Percentiles rank a stretch among this genome's conserved stretches.
These are phyloP conservation scores for Cadophora sp. DNA, from an alignment of 2,329 filamentous ascomycete genomes.

Conservation along the genomic window DNA sequence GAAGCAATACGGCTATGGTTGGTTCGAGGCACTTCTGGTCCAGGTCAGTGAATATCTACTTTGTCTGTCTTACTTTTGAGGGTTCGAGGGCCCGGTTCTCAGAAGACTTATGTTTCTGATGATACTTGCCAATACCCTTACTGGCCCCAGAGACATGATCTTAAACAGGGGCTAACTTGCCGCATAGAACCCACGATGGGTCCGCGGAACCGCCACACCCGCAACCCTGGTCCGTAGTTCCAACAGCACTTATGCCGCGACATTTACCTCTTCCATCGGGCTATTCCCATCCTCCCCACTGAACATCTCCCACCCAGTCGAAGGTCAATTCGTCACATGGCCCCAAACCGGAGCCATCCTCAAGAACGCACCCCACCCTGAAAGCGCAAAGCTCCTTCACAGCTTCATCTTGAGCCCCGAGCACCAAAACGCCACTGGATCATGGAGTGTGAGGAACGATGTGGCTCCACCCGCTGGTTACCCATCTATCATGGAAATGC, in stretches of 20 bases:
- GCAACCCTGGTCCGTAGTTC: constrained; percentile 43
- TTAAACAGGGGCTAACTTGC: neutral
- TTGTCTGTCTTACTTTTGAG: neutral
- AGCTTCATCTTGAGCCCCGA: constrained; percentile 54
- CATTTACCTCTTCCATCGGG: constrained; percentile 45
- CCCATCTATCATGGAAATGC: constrained; percentile 43
- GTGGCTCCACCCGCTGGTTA: constrained; percentile 38
- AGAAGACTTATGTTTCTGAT: neutral
- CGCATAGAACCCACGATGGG: constrained; percentile 54
- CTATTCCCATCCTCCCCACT: neutral
- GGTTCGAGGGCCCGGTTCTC: neutral
- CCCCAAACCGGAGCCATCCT: constrained; percentile 56
- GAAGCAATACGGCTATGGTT: constrained; percentile 38
- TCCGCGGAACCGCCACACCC: constrained; percentile 57
- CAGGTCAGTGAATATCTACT: constrained; percentile 41
- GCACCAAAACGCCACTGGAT: constrained; percentile 45
- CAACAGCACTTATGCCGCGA: constrained; percentile 45
- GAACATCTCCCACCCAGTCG: constrained; percentile 15
- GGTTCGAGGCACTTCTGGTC: constrained; percentile 54
- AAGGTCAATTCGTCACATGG: constrained; percentile 56
- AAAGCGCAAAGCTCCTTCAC: constrained; percentile 58
- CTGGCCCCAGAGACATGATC: too few relatives aligned
- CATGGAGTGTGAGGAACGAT: constrained; percentile 46
- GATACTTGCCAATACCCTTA: too few relatives aligned
- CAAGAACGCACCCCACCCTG: constrained; percentile 55